Evolutionary conservation across 1,139 yeast species (phyloP).

Genomic region (Hansenula anomala): DNA sequence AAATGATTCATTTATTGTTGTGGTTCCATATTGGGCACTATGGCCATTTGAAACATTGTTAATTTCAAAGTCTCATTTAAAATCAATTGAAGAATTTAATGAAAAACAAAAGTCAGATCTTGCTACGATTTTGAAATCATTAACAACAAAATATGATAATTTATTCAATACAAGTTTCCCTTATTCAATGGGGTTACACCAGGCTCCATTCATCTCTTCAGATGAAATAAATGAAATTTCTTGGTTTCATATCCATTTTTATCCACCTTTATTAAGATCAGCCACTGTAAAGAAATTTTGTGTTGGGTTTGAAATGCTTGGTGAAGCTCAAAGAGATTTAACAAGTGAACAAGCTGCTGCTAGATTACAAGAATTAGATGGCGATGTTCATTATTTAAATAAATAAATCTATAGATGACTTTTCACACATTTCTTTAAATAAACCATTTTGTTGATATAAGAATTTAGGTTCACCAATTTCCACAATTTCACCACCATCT

Average conservation of each 20-base stretch:
- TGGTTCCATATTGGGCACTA: constrained; percentile 79
- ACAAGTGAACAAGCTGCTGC: constrained; percentile 74
- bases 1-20: constrained; percentile 63
- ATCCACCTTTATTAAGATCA: constrained; percentile 71
- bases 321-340: constrained; percentile 75
- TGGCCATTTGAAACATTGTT: constrained; percentile 79
- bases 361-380: constrained; percentile 42
- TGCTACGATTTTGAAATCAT: constrained; percentile 47
- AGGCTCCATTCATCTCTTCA: constrained; percentile 50
- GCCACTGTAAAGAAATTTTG: constrained; percentile 74
- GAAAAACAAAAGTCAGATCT: constrained; percentile 49
- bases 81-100: constrained; percentile 46
- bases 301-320: constrained; percentile 76
- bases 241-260: constrained; percentile 76
- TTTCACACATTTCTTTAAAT: constrained; percentile 58
- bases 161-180: constrained; percentile 69
- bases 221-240: constrained; percentile 37
- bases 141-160: constrained; percentile 69
- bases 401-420: constrained; percentile 41
- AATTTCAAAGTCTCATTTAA: constrained; percentile 49
- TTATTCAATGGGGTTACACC: constrained; percentile 79
- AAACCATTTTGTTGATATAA: constrained; percentile 39
- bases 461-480: constrained; percentile 46
- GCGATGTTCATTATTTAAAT: constrained; percentile 20
- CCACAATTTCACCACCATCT: constrained; percentile 53